Evolutionary conservation across 352 stramenopile genomes (phyloP), one percentile per base, ranked within the genome.

Genomic region (Aphanomyces astaci): DNA sequence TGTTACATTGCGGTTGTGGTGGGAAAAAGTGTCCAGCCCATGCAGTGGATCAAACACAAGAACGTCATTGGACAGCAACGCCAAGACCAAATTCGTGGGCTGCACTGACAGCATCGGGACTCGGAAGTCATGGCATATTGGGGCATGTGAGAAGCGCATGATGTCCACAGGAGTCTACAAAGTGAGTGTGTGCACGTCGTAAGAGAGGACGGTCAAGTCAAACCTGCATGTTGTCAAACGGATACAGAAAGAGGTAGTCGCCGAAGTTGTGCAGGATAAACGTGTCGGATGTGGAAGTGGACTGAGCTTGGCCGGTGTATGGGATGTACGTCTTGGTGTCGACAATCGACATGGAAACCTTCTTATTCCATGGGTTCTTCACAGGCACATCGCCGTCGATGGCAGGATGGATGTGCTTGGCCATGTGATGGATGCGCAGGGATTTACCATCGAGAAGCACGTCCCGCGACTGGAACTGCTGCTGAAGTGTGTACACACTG

Each of bases 121-220:
- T n/a, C 62, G 62, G 45, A 68, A 68, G 51, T 68, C 62, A 28
- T 68, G 62, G 24, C 43, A 68, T 2, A 68, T 62, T 11, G 62
- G 62, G 15, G 24, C 46, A 11, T 32, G 27, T 9, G 49, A 36
- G 33, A 68, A 59, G 4, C 25, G 27, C 62, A 68, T 68, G 24
- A 68, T 32, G 33, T 68, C 62, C 0, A 68, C 31, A 17, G 62
- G 43, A n/a, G 51, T 59, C 62, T 68, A 68, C 32, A 27, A 4
- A 24, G 19, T 28, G 22, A 63, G n/a, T 11, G 5, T 17, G 19
- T 30, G n/a, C 22, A n/a, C n/a, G n/a, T 17, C 17, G 25, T 15
- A 66, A 31, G 2, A 33, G 3, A 59, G 17, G 3, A 4, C 33
- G 11, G 11, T 2, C n/a, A 27, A 56, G 3, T n/a, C 52, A 17